Evolutionary conservation across 129 eudicot species (phyloP).

Genomic region (Deinandra increscens): DNA sequence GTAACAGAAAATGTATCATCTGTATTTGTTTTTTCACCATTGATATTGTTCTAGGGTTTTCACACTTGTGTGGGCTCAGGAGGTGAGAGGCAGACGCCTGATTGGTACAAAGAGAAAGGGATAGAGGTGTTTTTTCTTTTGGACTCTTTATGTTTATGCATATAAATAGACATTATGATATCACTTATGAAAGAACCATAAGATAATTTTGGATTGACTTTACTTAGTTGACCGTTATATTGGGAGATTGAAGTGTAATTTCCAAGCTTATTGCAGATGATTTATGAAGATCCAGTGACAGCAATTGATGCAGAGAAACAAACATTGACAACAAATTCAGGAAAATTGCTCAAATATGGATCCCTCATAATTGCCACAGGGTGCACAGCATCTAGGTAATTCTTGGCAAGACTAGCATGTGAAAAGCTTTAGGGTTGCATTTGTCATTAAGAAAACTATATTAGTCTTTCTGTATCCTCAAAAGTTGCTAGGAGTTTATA

Average conservation of each 20-base stretch:
- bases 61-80: constrained; percentile 99
- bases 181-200: not conserved
- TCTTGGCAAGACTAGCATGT: not conserved
- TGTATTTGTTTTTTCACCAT: constrained; percentile 10
- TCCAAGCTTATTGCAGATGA: constrained; percentile 46
- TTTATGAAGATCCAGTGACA: constrained; percentile 86
- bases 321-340: constrained; percentile 82
- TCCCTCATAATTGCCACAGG: constrained; percentile 90
- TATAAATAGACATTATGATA: not conserved
- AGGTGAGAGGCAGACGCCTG: constrained; percentile 99
- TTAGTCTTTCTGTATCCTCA: constrained; percentile 1
- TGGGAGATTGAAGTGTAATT: constrained; percentile 1
- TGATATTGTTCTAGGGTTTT: constrained; percentile 61
- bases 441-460: not conserved
- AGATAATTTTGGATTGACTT: constrained; percentile 1
- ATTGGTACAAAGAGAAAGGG: constrained; percentile 93
- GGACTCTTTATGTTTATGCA: constrained; percentile 10
- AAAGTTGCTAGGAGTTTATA: not conserved
- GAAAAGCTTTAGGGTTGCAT: not conserved
- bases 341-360: constrained; percentile 85
- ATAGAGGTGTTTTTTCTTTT: constrained; percentile 66
- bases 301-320: constrained; percentile 68
- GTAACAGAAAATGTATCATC: not conserved
- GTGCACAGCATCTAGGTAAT: constrained; percentile 83
- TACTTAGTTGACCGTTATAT: not conserved